These are phyloP conservation scores for Amanita phalloides DNA, from an alignment of 768 basidiomycete genomes.

Conservation along the genomic window DNA sequence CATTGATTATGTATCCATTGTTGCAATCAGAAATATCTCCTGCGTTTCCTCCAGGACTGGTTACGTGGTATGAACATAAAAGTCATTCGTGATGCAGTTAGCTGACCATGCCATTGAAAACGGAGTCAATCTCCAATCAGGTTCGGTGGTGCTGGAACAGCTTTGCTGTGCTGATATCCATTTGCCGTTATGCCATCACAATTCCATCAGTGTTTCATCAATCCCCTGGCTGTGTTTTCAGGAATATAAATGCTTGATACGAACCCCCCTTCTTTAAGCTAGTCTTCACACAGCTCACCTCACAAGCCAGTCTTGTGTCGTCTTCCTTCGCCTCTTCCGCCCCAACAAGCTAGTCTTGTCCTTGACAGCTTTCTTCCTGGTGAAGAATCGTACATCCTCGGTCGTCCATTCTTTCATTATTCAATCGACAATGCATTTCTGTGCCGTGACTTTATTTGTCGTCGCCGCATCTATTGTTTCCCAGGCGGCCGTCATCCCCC, in stretches of 20 bases:
- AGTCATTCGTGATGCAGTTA: no score
- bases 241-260: slow-evolving; percentile 1
- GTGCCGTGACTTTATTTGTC: slow-evolving; percentile 8
- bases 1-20: neutral
- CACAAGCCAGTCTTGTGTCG: slow-evolving; percentile 26
- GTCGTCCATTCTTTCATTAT: neutral
- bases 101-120: neutral
- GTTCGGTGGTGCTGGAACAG: neutral
- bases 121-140: neutral
- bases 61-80: no score
- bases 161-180: neutral
- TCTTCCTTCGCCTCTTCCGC: slow-evolving; percentile 8
- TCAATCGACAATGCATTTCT: slow-evolving; percentile 19
- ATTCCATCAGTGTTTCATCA: slow-evolving; percentile 4
- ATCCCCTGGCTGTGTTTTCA: neutral
- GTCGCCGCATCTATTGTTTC: slow-evolving; percentile 14
- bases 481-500: slow-evolving; percentile 18
- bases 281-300: slow-evolving; percentile 20
- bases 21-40: no score
- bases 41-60: no score
- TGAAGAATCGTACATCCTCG: slow-evolving; percentile 11
- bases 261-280: slow-evolving; percentile 14
- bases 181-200: neutral
- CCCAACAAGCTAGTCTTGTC: slow-evolving; percentile 5
- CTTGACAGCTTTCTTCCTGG: slow-evolving; percentile 14